Conservation (phyloP, 2,329 filamentous ascomycete species). For the Cladosporium colombiae region DNA sequence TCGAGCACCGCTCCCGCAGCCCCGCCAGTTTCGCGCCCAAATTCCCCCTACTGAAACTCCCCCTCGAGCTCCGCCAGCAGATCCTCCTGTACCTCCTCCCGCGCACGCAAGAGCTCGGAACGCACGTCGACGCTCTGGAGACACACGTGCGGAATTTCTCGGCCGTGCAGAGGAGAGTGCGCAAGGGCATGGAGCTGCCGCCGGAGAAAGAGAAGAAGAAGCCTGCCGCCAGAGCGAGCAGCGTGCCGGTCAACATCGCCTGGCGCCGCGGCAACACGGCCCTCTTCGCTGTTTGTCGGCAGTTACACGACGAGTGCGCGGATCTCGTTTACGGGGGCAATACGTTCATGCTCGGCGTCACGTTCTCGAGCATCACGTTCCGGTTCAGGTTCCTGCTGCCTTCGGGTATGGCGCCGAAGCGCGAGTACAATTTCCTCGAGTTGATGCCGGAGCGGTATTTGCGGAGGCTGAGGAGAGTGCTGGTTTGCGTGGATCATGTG, state of each 20-base stretch:
- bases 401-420: constrained; percentile 43
- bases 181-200: constrained; percentile 28
- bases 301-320: constrained; percentile 48
- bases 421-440: constrained; percentile 44
- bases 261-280: constrained; percentile 47
- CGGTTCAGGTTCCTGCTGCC: constrained; percentile 47
- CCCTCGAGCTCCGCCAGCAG: constrained; percentile 47
- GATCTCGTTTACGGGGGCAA: constrained; percentile 47
- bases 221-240: neutral
- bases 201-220: neutral
- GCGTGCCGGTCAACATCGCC: constrained; percentile 31
- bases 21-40: constrained; percentile 32
- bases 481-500: constrained; percentile 50
- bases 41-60: constrained; percentile 41
- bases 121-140: constrained; percentile 29
- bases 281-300: constrained; percentile 43
- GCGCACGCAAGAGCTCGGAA: constrained; percentile 36
- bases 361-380: constrained; percentile 47
- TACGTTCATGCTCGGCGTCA: constrained; percentile 49
- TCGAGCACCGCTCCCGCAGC: constrained; percentile 36
- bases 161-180: constrained; percentile 33
- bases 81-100: constrained; percentile 48
- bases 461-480: constrained; percentile 42
- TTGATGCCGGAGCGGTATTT: constrained; percentile 46
- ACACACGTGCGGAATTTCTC: constrained; percentile 34